Evolutionary conservation across 2,329 filamentous ascomycete genomes (phyloP).

Genomic region (Fusarium irregulare): DNA sequence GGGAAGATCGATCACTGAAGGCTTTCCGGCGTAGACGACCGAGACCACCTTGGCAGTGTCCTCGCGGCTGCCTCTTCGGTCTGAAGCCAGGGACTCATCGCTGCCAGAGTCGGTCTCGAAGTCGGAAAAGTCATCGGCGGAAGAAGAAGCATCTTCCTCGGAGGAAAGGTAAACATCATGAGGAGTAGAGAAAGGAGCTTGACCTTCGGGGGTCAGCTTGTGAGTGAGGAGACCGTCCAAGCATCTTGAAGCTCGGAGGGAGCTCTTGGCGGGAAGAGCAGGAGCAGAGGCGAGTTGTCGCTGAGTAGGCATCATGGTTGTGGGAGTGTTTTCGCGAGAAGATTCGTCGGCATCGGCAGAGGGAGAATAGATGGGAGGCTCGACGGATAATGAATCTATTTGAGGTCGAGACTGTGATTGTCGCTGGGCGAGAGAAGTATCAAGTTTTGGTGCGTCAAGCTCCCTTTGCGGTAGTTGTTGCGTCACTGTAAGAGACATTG

Average conservation of each 20-base stretch:
- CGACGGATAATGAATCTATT: slow-evolving; percentile 45
- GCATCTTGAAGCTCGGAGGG: slow-evolving; percentile 60
- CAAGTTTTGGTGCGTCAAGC: slow-evolving; percentile 37
- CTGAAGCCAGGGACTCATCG: slow-evolving; percentile 47
- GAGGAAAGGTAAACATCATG: slow-evolving; percentile 73
- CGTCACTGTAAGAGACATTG: slow-evolving; percentile 44
- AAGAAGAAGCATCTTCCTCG: slow-evolving; percentile 73
- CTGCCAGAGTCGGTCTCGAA: slow-evolving; percentile 62
- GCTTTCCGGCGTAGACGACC: slow-evolving; percentile 69
- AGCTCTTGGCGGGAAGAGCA: slow-evolving; percentile 63
- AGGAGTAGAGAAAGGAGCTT: slow-evolving; percentile 53
- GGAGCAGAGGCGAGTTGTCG: slow-evolving; percentile 51
- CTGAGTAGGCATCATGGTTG: slow-evolving; percentile 48
- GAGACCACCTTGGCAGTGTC: slow-evolving; percentile 69
- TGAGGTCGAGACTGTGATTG: slow-evolving; percentile 36
- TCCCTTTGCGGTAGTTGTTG: slow-evolving; percentile 36
- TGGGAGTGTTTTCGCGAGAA: slow-evolving; percentile 35
- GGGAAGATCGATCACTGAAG: slow-evolving; percentile 65
- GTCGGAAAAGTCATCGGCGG: slow-evolving; percentile 69
- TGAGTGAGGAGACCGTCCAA: slow-evolving; percentile 48
- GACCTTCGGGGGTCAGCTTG: slow-evolving; percentile 48
- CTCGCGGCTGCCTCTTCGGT: slow-evolving; percentile 59
- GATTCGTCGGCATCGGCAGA: slow-evolving; percentile 42
- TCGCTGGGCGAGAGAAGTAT: slow-evolving; percentile 33
- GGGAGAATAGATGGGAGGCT: slow-evolving; percentile 43